Evolutionary conservation across 2,329 filamentous ascomycete genomes (phyloP).

Genomic region (Calonectria crousiana): DNA sequence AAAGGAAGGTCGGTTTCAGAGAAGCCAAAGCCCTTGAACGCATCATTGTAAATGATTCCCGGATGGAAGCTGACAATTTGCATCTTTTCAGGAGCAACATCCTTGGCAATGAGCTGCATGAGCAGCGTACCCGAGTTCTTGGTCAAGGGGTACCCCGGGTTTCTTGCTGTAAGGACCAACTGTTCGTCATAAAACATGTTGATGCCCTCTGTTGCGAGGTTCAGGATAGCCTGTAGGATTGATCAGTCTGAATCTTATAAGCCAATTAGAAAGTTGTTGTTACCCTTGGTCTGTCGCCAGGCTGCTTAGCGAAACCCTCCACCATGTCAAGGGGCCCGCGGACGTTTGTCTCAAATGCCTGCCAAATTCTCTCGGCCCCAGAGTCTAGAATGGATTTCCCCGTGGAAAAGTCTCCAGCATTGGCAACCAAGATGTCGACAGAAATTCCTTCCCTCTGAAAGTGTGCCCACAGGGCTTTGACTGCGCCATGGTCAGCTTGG

Average conservation of each 20-base stretch:
- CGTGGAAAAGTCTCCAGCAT: conserved; percentile 34
- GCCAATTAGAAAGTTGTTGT: too few relatives aligned
- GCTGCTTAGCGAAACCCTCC: conserved; percentile 34
- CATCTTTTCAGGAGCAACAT: conserved; percentile 41
- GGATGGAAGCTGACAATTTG: conserved; percentile 43
- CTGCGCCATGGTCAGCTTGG: conserved; percentile 37
- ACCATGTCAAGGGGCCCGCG: conserved; percentile 30
- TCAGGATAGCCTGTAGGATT: neutral
- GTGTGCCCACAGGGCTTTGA: conserved; percentile 45
- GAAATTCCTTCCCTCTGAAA: conserved; percentile 33
- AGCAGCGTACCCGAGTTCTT: conserved; percentile 53
- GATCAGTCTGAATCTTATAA: neutral
- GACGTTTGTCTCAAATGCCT: conserved; percentile 32
- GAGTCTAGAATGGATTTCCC: conserved; percentile 26
- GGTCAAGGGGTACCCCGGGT: conserved; percentile 49
- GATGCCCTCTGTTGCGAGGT: neutral
- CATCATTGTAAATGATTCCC: neutral
- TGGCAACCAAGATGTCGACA: conserved; percentile 48
- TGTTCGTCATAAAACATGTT: conserved; percentile 18
- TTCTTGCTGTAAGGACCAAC: neutral
- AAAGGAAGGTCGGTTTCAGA: neutral
- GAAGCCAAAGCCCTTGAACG: conserved; percentile 3
- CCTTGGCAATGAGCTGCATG: conserved; percentile 54
- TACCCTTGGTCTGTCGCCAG: neutral
- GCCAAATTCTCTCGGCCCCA: conserved; percentile 24